Evolutionary conservation across 176 grass and related monocot species (phyloP).

Genomic region (Lolium rigidum): DNA sequence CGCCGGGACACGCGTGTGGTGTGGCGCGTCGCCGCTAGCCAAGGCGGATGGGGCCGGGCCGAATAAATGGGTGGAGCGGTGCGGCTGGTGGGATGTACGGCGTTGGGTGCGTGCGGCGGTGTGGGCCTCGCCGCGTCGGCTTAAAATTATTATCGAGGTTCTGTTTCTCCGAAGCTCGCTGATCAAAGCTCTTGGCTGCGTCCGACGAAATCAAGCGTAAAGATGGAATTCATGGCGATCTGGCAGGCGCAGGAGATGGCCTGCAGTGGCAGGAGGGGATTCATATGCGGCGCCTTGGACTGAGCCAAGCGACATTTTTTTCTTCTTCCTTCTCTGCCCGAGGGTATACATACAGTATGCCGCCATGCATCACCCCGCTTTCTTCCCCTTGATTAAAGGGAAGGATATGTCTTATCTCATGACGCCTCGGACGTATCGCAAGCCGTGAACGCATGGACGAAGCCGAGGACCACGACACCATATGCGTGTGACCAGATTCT

Average conservation of each 20-base stretch:
- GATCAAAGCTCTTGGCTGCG: neutral
- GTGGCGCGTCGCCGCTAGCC: neutral
- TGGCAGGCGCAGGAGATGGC: neutral
- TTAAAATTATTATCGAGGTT: neutral
- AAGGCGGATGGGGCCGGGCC: neutral
- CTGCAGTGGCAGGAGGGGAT: neutral
- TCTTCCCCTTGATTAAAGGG: too few species aligned
- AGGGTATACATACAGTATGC: too few species aligned
- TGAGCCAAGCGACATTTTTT: too few species aligned
- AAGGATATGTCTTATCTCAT: too few species aligned
- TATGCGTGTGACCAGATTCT: slow-evolving; percentile 5
- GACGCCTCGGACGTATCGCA: too few species aligned
- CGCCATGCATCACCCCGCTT: too few species aligned
- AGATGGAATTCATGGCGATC: neutral
- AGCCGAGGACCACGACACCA: neutral
- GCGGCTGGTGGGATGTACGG: slow-evolving; percentile 2
- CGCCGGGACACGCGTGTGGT: neutral
- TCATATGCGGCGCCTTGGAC: neutral
- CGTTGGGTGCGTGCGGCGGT: neutral
- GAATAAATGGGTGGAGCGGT: neutral
- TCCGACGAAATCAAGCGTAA: neutral
- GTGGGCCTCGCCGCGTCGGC: neutral
- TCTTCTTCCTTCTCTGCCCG: too few species aligned
- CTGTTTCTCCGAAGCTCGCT: neutral
- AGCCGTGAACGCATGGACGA: too few species aligned